Evolutionary conservation across 1,284 basidiomycete species (phyloP).

Genomic region (Ustilago bromivora): DNA sequence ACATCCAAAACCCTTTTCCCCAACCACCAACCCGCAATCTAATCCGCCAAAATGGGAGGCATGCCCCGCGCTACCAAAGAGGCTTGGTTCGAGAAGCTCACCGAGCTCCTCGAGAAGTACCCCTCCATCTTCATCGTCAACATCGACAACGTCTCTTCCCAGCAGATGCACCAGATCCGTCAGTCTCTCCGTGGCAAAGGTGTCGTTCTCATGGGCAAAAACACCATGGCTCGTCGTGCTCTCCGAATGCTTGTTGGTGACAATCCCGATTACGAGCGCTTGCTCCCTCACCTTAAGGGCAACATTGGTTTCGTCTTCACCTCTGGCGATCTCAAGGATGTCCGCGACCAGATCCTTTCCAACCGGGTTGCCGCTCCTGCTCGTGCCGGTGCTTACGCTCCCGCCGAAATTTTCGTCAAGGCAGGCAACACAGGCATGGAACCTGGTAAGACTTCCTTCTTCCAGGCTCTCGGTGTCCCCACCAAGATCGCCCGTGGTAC

Average conservation of each 20-base stretch:
- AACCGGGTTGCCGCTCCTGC: constrained; percentile 99
- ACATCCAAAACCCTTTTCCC: constrained; percentile 9
- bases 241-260: constrained; percentile 90
- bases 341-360: constrained; percentile 89
- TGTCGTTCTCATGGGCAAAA: constrained; percentile 99
- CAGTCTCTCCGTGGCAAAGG: constrained; percentile 93
- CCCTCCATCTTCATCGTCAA: constrained; percentile 98
- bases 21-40: not conserved
- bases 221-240: constrained; percentile 99
- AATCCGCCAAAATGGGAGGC: constrained; percentile 79
- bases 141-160: constrained; percentile 99
- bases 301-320: constrained; percentile 99
- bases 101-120: constrained; percentile 90
- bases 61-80: constrained; percentile 88
- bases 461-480: constrained; percentile 99
- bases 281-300: constrained; percentile 93
- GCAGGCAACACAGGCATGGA: constrained; percentile 99
- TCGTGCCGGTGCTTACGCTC: constrained; percentile 95
- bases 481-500: constrained; percentile 99
- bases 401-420: constrained; percentile 90
- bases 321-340: constrained; percentile 88
- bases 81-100: constrained; percentile 92
- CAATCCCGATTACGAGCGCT: constrained; percentile 92
- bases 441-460: constrained; percentile 81
- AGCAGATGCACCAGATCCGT: constrained; percentile 99